Evolutionary conservation across 495 filamentous ascomycete genomes (phyloP).

Genomic region (Talaromyces wortmannii): DNA sequence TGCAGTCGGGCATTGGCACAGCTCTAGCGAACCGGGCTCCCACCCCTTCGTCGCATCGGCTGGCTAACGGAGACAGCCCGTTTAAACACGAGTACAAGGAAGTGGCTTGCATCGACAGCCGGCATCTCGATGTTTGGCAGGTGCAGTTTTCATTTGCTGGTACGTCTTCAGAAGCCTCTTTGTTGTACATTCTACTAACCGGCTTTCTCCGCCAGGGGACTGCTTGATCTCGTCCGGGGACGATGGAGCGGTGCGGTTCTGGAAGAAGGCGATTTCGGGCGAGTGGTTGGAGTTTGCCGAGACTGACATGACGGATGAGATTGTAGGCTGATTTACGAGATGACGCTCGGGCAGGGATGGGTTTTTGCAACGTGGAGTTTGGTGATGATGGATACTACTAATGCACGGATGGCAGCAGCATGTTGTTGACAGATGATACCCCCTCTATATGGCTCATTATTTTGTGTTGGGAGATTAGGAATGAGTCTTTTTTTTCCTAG

Average conservation of each 20-base stretch:
- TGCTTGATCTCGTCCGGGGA: conserved; percentile 43
- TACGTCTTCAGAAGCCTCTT: conserved; percentile 8
- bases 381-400: not conserved
- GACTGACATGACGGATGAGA: conserved; percentile 33
- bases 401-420: not conserved
- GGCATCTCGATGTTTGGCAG: conserved; percentile 43
- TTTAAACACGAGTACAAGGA: conserved; percentile 41
- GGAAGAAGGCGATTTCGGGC: conserved; percentile 41
- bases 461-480: not conserved
- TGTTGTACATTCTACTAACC: not conserved
- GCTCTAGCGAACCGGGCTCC: conserved; percentile 39
- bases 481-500: too few relatives aligned
- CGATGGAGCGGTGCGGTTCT: conserved; percentile 41
- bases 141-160: conserved; percentile 42
- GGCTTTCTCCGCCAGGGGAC: conserved; percentile 25
- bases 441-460: not conserved
- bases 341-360: not conserved
- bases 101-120: conserved; percentile 40
- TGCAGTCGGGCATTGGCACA: conserved; percentile 44
- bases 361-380: not conserved
- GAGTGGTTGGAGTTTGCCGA: conserved; percentile 48
- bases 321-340: not conserved
- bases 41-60: conserved; percentile 20
- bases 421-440: not conserved
- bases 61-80: conserved; percentile 22